Conservation (phyloP, 2,329 filamentous ascomycete species). For the Neofusicoccum parvum region DNA sequence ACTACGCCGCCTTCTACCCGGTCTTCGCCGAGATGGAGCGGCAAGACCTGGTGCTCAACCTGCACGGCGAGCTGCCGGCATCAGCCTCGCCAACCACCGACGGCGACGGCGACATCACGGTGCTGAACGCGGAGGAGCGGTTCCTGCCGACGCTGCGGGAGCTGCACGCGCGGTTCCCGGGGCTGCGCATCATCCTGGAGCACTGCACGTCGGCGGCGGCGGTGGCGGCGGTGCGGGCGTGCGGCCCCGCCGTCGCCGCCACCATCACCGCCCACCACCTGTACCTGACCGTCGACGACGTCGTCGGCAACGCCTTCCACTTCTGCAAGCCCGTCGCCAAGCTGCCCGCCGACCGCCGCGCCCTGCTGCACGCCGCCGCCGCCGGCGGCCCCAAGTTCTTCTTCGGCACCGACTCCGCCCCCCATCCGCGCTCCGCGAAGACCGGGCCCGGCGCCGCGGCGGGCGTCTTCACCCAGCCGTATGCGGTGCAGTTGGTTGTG, state of each 20-base stretch:
- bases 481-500: constrained; percentile 66
- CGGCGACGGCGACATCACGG: constrained; percentile 35
- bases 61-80: constrained; percentile 85
- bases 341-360: constrained; percentile 70
- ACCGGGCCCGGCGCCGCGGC: constrained; percentile 60
- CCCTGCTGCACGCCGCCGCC: constrained; percentile 66
- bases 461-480: constrained; percentile 79
- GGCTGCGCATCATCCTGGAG: constrained; percentile 68
- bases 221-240: constrained; percentile 73
- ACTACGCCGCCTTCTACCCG: constrained; percentile 70
- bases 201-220: constrained; percentile 87
- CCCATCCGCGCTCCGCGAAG: constrained; percentile 66
- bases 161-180: constrained; percentile 75
- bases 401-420: constrained; percentile 74
- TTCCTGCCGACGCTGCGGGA: constrained; percentile 80
- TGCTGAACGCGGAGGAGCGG: constrained; percentile 68
- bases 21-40: constrained; percentile 90
- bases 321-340: constrained; percentile 73
- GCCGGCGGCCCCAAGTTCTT: constrained; percentile 69
- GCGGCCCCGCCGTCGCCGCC: constrained; percentile 74
- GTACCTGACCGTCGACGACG: constrained; percentile 74
- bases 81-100: constrained; percentile 33
- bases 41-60: constrained; percentile 79
- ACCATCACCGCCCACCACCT: constrained; percentile 89
- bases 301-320: constrained; percentile 66